Percentiles rank a stretch among this genome's conserved stretches.
Evolutionary conservation across 441 rosid genomes (phyloP).

Genomic region (Brassica hybrid): DNA sequence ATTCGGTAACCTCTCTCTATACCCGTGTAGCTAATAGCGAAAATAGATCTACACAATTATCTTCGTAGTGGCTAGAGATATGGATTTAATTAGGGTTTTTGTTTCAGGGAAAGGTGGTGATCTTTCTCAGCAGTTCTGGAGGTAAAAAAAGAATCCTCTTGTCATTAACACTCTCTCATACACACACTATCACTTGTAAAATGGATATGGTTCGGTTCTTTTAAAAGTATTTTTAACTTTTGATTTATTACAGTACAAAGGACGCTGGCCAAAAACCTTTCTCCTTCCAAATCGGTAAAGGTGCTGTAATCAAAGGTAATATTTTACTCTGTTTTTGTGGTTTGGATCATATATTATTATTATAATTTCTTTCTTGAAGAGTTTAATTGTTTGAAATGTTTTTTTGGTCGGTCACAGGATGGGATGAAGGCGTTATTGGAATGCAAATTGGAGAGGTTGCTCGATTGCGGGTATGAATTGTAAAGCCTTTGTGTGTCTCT

Average conservation of each 20-base stretch:
- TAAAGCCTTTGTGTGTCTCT: no score
- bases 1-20: conserved; percentile 52
- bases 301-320: conserved; percentile 81
- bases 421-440: conserved; percentile 98
- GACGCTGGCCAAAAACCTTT: conserved; percentile 83
- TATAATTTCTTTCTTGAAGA: neutral
- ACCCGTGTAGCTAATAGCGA: neutral
- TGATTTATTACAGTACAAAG: conserved; percentile 61
- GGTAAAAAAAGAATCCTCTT: conserved; percentile 49
- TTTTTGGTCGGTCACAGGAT: conserved; percentile 53
- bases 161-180: neutral
- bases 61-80: neutral
- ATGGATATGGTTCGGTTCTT: neutral
- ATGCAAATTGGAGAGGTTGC: conserved; percentile 96
- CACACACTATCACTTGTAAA: neutral
- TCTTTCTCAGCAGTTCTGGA: conserved; percentile 91
- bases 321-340: neutral
- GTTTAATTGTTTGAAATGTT: neutral
- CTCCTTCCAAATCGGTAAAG: conserved; percentile 79
- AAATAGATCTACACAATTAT: conserved; percentile 14
- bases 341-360: neutral
- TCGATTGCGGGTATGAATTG: conserved; percentile 71
- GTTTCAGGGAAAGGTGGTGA: conserved; percentile 82
- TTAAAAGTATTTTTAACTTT: neutral
- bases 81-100: conserved; percentile 23